Evolutionary conservation across 257 asterid genomes (phyloP), one percentile per base, ranked within the genome.

Genomic region (Solanum microdontum): DNA sequence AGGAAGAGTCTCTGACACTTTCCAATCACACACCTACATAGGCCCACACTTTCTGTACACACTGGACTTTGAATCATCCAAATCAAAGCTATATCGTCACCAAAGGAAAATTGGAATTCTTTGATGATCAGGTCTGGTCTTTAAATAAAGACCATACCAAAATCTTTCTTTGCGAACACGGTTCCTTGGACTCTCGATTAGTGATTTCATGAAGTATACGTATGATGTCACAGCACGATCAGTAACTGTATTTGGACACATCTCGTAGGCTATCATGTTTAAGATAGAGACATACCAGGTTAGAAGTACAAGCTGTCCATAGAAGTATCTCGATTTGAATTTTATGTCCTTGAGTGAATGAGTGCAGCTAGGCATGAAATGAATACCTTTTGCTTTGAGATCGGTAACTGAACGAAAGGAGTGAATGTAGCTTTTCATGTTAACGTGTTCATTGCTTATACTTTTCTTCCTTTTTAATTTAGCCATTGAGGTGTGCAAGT

Each of bases 201-300:
- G 84, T 6, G 91, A 36, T 70, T 90, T 90, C 92, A 91, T 91
- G 85, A 92, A 89, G 68, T 88, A 87, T 0, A 89, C 64, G 32
- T 90, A 90, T 0, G 89, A 83, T 11, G 75, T 58, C 30, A 90
- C 83, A 3, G 30, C 83, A 6, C 28, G 30, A 9, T 87, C 85
- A 7, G 62, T 69, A 0, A 3, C 15, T 4, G 76, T 86, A 19
- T 82, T 89, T 1, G 91, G 91, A 24, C 89, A 88, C 82, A 88
- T 75, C 58, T 92, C 93, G 3, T 87, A 87, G 1, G 92, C 93
- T 5, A 92, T 89, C 70, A 84, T 32, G 74, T 91, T 90, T 11
- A 85, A 60, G 14, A 77, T 77, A 39, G 62, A 77, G 24, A 77
- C 84, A 77, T 77, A 77, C 36, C 84, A 77, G 9, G 84, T 77